These are phyloP conservation scores for Castanea crenata DNA, from an alignment of 306 rosid genomes.

Conservation along the genomic window DNA sequence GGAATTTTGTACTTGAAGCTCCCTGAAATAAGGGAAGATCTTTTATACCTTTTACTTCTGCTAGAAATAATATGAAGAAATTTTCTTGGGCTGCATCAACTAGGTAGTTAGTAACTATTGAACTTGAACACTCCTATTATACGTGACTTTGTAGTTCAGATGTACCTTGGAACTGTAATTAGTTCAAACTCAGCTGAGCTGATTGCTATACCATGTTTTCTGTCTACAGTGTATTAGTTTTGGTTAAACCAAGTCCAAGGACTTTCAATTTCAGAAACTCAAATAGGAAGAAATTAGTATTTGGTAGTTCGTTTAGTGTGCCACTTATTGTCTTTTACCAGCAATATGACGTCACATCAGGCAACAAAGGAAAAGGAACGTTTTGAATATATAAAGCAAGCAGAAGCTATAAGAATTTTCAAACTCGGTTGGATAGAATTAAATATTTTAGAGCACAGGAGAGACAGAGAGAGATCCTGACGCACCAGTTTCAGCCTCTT, in stretches of 20 bases:
- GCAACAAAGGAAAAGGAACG: neutral
- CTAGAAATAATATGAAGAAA: neutral
- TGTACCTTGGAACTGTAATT: neutral
- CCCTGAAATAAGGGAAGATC: neutral
- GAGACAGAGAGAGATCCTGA: constrained; percentile 6
- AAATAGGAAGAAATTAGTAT: neutral
- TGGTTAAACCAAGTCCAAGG: neutral
- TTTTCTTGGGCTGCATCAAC: neutral
- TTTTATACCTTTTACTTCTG: neutral
- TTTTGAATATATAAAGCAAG: neutral
- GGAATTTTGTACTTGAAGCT: neutral
- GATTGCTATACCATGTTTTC: neutral
- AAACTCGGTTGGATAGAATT: neutral
- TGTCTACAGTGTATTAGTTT: neutral
- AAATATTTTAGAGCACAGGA: neutral
- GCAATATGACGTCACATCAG: neutral
- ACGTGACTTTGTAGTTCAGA: neutral
- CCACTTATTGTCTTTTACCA: neutral
- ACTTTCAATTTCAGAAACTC: neutral
- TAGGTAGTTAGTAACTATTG: neutral
- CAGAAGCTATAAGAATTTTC: neutral
- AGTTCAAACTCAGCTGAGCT: neutral
- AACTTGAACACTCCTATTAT: neutral
- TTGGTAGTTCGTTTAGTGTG: neutral
- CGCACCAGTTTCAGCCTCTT: constrained; percentile 58